Conservation (phyloP, 768 basidiomycete species). For the Suillus subluteus region DNA sequence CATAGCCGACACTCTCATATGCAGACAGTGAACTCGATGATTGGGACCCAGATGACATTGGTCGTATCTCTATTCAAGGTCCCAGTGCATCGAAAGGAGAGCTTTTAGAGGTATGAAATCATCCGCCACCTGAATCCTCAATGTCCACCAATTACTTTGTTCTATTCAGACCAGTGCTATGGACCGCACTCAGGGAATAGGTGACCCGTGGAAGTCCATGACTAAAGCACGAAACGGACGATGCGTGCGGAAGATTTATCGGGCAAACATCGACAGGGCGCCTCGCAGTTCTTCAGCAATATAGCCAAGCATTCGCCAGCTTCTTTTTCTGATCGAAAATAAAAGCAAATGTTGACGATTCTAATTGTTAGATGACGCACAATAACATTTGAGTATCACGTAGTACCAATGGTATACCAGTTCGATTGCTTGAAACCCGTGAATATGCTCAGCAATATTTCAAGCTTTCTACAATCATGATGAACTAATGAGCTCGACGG, state of each 20-base stretch:
- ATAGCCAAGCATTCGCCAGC: conserved; percentile 72
- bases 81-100: too few species aligned
- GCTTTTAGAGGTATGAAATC: too few species aligned
- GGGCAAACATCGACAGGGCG: conserved; percentile 59
- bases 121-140: too few species aligned
- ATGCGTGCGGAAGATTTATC: conserved; percentile 80
- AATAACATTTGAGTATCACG: conserved; percentile 15
- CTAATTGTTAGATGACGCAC: not conserved
- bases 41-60: too few species aligned
- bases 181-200: conserved; percentile 69
- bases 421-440: conserved; percentile 85
- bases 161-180: too few species aligned
- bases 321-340: conserved; percentile 45
- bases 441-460: conserved; percentile 91
- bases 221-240: conserved; percentile 81
- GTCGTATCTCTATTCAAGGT: too few species aligned
- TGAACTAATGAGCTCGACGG: not conserved
- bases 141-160: too few species aligned
- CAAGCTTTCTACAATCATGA: conserved; percentile 60
- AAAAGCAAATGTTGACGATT: not conserved
- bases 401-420: conserved; percentile 75
- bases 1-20: too few species aligned
- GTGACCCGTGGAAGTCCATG: conserved; percentile 72
- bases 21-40: too few species aligned
- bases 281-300: conserved; percentile 81